Evolutionary conservation across 2,329 filamentous ascomycete species (phyloP), one percentile per base, ranked within the genome.

Genomic region (Colletotrichum sp.): DNA sequence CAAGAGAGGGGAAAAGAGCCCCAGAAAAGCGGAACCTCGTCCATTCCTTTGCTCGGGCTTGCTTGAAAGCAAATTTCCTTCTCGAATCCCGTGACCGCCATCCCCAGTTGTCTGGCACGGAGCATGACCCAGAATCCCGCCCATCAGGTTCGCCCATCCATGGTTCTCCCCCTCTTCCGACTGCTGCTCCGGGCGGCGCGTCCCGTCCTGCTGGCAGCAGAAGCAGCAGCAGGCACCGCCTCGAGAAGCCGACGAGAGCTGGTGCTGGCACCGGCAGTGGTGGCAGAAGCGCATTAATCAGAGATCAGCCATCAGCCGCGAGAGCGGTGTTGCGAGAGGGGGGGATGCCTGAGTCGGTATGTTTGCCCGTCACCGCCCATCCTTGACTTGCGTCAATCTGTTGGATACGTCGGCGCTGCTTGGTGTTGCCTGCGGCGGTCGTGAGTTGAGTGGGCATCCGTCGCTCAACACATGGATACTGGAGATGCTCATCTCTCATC

Each of bases 11-110:
- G 68, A 44, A 30, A 61, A 72, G 29, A 63, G 61, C 61, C 68
- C 72, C 68, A 67, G 69, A 76, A 76, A 76, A 72, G 73, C 69
- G 73, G 73, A 68, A 63, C 44, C 63, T 59, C 52, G 30, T 34
- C 36, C 73, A 72, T 76, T 76, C 73, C 73, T 76, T 22, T 63
- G 55, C 72, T 66, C 68, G 61, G 68, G 62, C 29, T 49, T 66
- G 15, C 39, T 66, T 30, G 55, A 63, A 68, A 72, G 62, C 69
- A 76, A 76, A 76, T 72, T 76, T 69, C 73, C 63, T 69, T 76
- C 30, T 68, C 69, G 64, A 62, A 64, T 69, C 73, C 64, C 69
- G 69, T 76, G 73, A 76, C 73, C 70, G 15, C 39, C 39, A 44
- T 68, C 30, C 63, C 30, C 64, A 59, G 73, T 57, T 27, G 44